Evolutionary conservation across 192 early-diverging fungal species (phyloP), one percentile per base, ranked within the genome.

Genomic region (Umbelopsis vinacea): DNA sequence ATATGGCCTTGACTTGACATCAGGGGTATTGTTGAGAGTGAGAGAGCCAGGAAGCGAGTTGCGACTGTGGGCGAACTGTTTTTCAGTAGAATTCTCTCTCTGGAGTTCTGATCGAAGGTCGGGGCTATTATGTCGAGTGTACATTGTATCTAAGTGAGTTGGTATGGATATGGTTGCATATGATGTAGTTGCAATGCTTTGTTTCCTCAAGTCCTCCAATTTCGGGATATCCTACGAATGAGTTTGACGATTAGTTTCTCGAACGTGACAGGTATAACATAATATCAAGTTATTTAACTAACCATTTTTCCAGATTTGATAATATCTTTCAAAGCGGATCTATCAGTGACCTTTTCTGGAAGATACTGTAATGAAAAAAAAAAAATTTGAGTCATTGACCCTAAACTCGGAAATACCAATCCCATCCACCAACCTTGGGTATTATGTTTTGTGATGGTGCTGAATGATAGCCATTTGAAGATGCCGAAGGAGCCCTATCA

Each of bases 301-400:
- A 63, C 57, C 57, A 63, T 11, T 38, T 63, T 63, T 15, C 57
- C 57, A 37, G 57, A 63, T 14, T 63, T 63, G 26, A 63, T 26
- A 35, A 63, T 29, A 11, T 63, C 57, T 19, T 63, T 63, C 33
- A 63, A 37, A 1, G 23, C 17, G 29, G 57, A 63, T 63, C 57
- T 63, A 37, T 63, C 57, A 37, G 3, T 63, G 15, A n/a, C 17
- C 3, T 50, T 50, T n/a, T 50, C n/a, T 50, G 48, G 11, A 7
- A 43, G 40, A 12, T 43, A 50, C 48, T 50, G 48, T 6, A 50
- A 50, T 50, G 48, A 50, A 43, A 43, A 43, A 1, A 11, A 43
- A 43, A n/a, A n/a, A n/a, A n/a, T n/a, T n/a, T 29, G 29, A 46
- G 46, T 17, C 4, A 46, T 46, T 5, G 17, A 17, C 48, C 15